A percentile compares a stretch with the other conserved stretches of the same genome.
Evolutionary conservation across 2,329 filamentous ascomycete species (phyloP).

Genomic region (Alternaria sp.): DNA sequence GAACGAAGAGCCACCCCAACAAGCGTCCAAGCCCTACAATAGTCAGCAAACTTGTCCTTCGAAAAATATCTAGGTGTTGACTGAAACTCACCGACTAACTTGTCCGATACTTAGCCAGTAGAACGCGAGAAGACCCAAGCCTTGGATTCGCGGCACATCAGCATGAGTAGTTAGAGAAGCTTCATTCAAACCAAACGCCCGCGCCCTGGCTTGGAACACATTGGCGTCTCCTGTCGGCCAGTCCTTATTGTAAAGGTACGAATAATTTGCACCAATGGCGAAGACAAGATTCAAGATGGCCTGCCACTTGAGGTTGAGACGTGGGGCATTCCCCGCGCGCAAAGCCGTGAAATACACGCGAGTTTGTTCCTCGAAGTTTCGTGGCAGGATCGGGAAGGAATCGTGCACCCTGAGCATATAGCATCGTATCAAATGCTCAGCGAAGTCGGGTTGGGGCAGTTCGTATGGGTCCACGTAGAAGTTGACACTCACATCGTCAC

Average conservation of each 20-base stretch:
- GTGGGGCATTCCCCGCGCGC: conserved; percentile 28
- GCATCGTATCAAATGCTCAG: conserved; percentile 44
- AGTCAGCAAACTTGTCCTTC: conserved; percentile 11
- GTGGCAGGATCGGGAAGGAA: conserved; percentile 50
- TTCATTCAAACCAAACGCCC: conserved; percentile 44
- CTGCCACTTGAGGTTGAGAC: conserved; percentile 45
- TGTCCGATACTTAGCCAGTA: conserved; percentile 54
- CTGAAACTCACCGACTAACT: conserved; percentile 50
- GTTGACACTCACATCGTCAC: conserved; percentile 34
- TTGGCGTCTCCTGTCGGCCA: conserved; percentile 47
- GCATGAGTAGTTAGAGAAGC: conserved; percentile 43
- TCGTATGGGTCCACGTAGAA: conserved; percentile 42
- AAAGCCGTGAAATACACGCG: conserved; percentile 41
- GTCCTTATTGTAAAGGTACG: conserved; percentile 42
- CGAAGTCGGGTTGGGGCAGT: conserved; percentile 43
- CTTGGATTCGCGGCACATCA: conserved; percentile 52
- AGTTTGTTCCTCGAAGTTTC: conserved; percentile 48
- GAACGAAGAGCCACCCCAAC: conserved; percentile 51
- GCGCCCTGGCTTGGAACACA: conserved; percentile 52
- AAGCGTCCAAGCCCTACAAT: conserved; percentile 50
- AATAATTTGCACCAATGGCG: conserved; percentile 53
- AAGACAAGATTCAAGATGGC: conserved; percentile 55
- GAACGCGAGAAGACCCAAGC: conserved; percentile 50
- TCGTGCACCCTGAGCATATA: conserved; percentile 53
- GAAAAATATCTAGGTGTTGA: not conserved